phyloP scores from a whole-genome alignment of 108 stramenopile genomes.

The Discostella stelligeroides region DNA sequence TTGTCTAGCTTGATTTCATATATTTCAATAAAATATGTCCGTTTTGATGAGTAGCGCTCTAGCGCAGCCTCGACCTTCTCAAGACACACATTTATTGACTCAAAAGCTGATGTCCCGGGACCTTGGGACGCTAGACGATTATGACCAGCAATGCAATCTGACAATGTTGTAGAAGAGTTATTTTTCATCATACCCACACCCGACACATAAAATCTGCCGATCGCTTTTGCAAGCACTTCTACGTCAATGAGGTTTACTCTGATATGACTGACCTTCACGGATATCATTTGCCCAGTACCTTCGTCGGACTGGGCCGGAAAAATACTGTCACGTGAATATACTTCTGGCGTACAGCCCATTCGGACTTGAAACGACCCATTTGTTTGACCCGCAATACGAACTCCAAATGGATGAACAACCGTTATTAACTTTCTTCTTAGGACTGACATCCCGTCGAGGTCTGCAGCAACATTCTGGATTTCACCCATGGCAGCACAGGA shows the following conservation, averaged over 20 bases:
- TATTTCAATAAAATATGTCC: conserved; percentile 26
- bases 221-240: conserved; percentile 45
- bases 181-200: conserved; percentile 20
- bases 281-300: conserved; percentile 16
- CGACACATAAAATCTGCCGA: conserved; percentile 25
- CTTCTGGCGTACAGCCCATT: not conserved
- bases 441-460: conserved; percentile 25
- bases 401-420: conserved; percentile 68
- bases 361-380: conserved; percentile 19
- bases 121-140: not conserved
- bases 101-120: conserved; percentile 15
- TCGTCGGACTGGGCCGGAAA: conserved; percentile 5
- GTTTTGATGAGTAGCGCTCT: conserved; percentile 64
- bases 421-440: conserved; percentile 29
- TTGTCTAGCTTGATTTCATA: conserved; percentile 12
- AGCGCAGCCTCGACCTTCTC: conserved; percentile 75
- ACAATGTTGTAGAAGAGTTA: not conserved
- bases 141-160: not conserved
- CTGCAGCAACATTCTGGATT: conserved; percentile 5
- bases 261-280: conserved; percentile 56
- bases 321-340: not conserved
- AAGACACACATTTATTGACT: conserved; percentile 41
- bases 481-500: not conserved
- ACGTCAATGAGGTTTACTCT: conserved; percentile 75
- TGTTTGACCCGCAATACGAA: conserved; percentile 31